These are phyloP conservation scores for Beta macrorhiza DNA, from an alignment of 179 eudicot genomes.

Conservation along the genomic window DNA sequence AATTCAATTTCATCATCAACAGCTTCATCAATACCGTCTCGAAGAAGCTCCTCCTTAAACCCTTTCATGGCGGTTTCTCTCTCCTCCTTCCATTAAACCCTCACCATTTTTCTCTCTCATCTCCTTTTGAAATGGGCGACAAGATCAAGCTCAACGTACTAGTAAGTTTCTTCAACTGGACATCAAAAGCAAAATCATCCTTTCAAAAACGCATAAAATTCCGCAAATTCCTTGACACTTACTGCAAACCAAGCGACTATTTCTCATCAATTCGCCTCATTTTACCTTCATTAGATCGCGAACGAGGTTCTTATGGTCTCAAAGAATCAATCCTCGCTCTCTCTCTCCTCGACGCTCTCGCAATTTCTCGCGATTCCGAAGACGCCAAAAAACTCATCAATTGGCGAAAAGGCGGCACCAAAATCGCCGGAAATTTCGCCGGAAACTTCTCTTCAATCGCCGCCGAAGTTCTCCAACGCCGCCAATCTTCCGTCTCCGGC, in stretches of 20 bases:
- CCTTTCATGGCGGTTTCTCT: slow-evolving; percentile 34
- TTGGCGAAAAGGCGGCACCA: slow-evolving; percentile 90
- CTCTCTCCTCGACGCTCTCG: slow-evolving; percentile 74
- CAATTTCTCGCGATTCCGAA: slow-evolving; percentile 69
- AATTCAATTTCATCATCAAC: not conserved
- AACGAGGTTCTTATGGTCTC: slow-evolving; percentile 82
- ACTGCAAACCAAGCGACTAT: slow-evolving; percentile 61
- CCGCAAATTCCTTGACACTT: slow-evolving; percentile 69
- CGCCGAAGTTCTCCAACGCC: slow-evolving; percentile 67
- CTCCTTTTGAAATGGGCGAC: slow-evolving; percentile 12
- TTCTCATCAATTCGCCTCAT: slow-evolving; percentile 70
- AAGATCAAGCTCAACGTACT: slow-evolving; percentile 63
- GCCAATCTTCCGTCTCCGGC: slow-evolving; percentile 71
- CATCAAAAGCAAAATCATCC: slow-evolving; percentile 46
- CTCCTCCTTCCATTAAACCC: slow-evolving; percentile 4
- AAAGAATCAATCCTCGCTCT: slow-evolving; percentile 75
- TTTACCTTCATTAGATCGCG: slow-evolving; percentile 75
- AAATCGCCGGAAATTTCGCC: slow-evolving; percentile 60
- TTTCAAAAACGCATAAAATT: slow-evolving; percentile 62
- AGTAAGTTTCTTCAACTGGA: slow-evolving; percentile 60
- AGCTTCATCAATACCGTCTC: not conserved
- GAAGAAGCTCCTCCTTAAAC: slow-evolving; percentile 24
- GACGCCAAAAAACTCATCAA: slow-evolving; percentile 72
- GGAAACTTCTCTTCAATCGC: slow-evolving; percentile 83
- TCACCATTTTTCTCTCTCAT: not conserved